These are phyloP conservation scores for Fusarium anguioides DNA, from an alignment of 2,329 filamentous ascomycete species.

Conservation along the genomic window DNA sequence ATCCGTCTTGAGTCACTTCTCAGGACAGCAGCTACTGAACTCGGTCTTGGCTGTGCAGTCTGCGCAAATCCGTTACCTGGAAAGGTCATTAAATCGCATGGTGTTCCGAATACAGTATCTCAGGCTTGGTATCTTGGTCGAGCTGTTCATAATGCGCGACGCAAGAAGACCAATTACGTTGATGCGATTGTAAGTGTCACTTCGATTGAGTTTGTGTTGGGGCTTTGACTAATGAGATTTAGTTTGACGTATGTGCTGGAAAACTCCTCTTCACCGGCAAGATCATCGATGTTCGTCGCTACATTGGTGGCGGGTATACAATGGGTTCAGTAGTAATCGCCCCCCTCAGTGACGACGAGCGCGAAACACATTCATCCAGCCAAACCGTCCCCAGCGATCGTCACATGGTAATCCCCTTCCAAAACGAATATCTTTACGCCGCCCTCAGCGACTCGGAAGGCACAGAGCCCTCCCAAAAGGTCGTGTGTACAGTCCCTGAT, in stretches of 20 bases:
- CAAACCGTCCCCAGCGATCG: constrained; percentile 35
- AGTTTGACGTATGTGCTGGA: constrained; percentile 49
- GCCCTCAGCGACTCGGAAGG: constrained; percentile 48
- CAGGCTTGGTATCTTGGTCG: constrained; percentile 67
- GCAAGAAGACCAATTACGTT: constrained; percentile 40
- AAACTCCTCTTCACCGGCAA: constrained; percentile 54
- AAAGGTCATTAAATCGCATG: constrained; percentile 49
- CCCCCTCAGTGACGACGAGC: constrained; percentile 48
- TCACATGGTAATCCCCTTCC: constrained; percentile 55
- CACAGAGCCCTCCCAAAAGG: constrained; percentile 44
- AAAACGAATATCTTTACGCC: constrained; percentile 57
- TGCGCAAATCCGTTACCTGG: constrained; percentile 50
- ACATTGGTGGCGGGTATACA: constrained; percentile 55
- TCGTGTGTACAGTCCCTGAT: constrained; percentile 52
- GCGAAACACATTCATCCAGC: constrained; percentile 31
- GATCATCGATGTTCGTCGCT: constrained; percentile 54
- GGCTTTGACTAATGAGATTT: neutral
- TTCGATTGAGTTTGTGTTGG: too few relatives aligned
- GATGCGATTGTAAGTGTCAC: constrained; percentile 38
- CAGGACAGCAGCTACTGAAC: constrained; percentile 51
- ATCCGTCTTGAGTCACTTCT: constrained; percentile 51
- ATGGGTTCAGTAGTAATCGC: constrained; percentile 53
- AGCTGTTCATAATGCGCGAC: constrained; percentile 49
- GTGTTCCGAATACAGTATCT: constrained; percentile 58
- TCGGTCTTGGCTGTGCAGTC: constrained; percentile 53